Percentiles rank a stretch among this genome's conserved stretches.
These are phyloP conservation scores for Claviceps fusiformis DNA, from an alignment of 2,329 filamentous ascomycete genomes.

Conservation along the genomic window DNA sequence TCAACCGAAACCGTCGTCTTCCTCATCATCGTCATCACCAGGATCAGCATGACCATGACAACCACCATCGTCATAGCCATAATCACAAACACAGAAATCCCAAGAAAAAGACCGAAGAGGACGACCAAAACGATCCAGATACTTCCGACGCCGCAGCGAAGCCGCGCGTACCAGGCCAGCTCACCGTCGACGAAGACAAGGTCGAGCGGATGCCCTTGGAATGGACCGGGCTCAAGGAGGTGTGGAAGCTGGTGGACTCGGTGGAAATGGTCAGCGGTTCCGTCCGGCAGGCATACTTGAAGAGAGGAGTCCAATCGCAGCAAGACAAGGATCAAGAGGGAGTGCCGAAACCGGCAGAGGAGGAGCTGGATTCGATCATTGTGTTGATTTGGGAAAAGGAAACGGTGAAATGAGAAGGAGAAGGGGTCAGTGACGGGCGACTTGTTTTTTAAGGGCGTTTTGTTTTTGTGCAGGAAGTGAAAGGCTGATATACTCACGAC, in stretches of 20 bases:
- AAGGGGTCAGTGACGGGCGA: neutral
- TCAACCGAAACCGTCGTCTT: slow-evolving; percentile 9
- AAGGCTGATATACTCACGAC: too few relatives aligned
- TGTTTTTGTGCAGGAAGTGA: neutral
- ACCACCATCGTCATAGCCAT: neutral
- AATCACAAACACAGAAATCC: neutral
- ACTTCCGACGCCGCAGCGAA: slow-evolving; percentile 4
- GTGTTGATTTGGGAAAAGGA: slow-evolving; percentile 25
- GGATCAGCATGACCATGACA: neutral
- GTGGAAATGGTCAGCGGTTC: slow-evolving; percentile 20
- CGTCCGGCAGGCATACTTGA: slow-evolving; percentile 35
- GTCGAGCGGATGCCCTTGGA: slow-evolving; percentile 18
- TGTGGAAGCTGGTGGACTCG: slow-evolving; percentile 29
- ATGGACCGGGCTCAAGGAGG: slow-evolving; percentile 22
- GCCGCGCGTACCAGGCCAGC: slow-evolving; percentile 12
- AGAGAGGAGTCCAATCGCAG: slow-evolving; percentile 12
- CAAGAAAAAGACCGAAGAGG: neutral
- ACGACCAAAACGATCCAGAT: neutral
- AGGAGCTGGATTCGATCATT: slow-evolving; percentile 25
- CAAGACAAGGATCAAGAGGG: slow-evolving; percentile 8
- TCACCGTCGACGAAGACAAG: slow-evolving; percentile 19
- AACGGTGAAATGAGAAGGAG: neutral
- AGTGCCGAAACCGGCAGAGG: slow-evolving; percentile 2
- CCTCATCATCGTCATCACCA: neutral
- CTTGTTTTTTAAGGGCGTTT: neutral